A percentile compares a stretch with the other conserved stretches of the same genome.
These are phyloP conservation scores for Fulvia fulva DNA, from an alignment of 2,329 filamentous ascomycete genomes.

Conservation along the genomic window DNA sequence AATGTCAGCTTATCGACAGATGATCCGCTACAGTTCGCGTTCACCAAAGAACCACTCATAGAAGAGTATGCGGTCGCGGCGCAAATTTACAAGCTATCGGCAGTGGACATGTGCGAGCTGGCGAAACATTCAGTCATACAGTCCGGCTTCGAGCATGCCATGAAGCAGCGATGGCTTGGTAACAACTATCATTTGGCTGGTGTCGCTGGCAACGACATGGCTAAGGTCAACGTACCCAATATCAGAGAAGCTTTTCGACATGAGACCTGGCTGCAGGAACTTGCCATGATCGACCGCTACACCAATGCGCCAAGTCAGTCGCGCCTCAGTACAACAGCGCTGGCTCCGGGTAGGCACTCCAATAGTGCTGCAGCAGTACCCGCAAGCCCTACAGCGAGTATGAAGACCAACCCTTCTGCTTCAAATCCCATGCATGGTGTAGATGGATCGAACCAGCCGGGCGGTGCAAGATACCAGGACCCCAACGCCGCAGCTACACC, in stretches of 20 bases:
- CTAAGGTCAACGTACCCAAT: conserved; percentile 94
- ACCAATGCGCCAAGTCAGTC: conserved; percentile 27
- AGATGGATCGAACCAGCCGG: conserved; percentile 20
- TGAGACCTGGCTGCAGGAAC: conserved; percentile 78
- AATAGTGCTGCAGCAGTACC: conserved; percentile 21
- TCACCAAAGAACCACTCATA: conserved; percentile 95
- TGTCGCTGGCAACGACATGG: conserved; percentile 81
- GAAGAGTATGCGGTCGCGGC: conserved; percentile 97
- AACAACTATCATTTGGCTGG: conserved; percentile 72
- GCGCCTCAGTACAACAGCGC: conserved; percentile 29
- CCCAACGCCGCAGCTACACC: conserved; percentile 32
- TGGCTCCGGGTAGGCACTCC: conserved; percentile 18
- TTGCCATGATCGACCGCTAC: conserved; percentile 61
- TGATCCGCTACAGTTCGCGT: conserved; percentile 94
- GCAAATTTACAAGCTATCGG: conserved; percentile 95
- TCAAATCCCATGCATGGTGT: conserved; percentile 28
- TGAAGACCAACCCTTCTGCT: conserved; percentile 39
- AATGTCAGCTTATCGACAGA: conserved; percentile 97
- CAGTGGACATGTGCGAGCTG: conserved; percentile 97
- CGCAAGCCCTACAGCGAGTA: conserved; percentile 37
- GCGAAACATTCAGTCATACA: conserved; percentile 95
- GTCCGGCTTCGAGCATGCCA: conserved; percentile 81
- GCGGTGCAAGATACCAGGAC: conserved; percentile 8
- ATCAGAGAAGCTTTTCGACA: conserved; percentile 85
- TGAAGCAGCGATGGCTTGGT: conserved; percentile 92